A percentile compares a stretch with the other conserved stretches of the same genome.
phyloP scores from a whole-genome alignment of 148 eudicot genomes.

The Heliosperma pusillum region DNA sequence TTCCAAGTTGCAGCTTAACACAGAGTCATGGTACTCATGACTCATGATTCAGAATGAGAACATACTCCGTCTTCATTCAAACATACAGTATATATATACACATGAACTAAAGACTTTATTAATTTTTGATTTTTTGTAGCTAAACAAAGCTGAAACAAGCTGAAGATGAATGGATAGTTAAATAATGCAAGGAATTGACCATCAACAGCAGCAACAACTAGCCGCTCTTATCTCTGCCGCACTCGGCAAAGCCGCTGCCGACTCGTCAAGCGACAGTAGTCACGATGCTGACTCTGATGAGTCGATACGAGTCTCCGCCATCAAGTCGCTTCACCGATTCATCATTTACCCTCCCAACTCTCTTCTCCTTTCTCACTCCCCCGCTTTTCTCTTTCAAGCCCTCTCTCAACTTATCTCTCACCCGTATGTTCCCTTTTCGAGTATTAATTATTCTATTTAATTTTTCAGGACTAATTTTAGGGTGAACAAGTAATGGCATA shows the following conservation, averaged over 20 bases:
- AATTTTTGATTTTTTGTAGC: not conserved
- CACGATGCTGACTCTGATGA: conserved; percentile 44
- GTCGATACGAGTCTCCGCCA: conserved; percentile 55
- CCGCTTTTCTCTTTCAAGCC: conserved; percentile 74
- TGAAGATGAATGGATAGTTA: conserved; percentile 7
- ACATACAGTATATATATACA: not conserved
- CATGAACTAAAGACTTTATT: not conserved
- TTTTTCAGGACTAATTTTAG: no score
- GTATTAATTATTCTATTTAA: no score
- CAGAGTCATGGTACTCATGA: no score
- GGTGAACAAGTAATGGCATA: no score
- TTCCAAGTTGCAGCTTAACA: no score
- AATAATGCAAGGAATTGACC: conserved; percentile 73
- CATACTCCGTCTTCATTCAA: not conserved
- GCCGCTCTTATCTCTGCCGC: conserved; percentile 32
- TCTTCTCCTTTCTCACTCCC: conserved; percentile 69
- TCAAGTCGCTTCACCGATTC: conserved; percentile 69
- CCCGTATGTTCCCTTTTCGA: conserved; percentile 39
- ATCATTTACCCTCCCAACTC: conserved; percentile 77
- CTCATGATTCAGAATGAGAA: no score
- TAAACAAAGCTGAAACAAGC: not conserved
- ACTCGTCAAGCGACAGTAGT: conserved; percentile 13
- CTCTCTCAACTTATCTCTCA: conserved; percentile 76
- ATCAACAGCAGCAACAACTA: conserved; percentile 50
- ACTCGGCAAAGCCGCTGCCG: conserved; percentile 29